phyloP scores from a whole-genome alignment of 495 filamentous ascomycete species.

The Penicillium dipodomyicola region DNA sequence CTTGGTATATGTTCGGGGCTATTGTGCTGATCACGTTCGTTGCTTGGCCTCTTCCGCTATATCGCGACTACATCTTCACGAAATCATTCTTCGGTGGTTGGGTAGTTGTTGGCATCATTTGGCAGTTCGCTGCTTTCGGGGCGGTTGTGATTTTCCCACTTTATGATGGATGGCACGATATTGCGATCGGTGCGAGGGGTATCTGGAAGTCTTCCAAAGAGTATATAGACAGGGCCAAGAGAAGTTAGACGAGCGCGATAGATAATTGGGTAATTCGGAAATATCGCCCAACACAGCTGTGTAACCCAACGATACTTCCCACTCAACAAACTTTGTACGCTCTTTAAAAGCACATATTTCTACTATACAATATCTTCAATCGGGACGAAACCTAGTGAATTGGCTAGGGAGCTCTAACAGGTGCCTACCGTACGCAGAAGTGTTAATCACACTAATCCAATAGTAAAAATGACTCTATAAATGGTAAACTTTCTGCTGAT shows the following conservation, averaged over 20 bases:
- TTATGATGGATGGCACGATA: slow-evolving; percentile 43
- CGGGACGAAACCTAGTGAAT: no score
- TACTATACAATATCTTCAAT: no score
- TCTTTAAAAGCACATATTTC: no score
- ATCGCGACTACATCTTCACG: slow-evolving; percentile 45
- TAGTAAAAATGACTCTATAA: no score
- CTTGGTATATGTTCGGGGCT: slow-evolving; percentile 38
- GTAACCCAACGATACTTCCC: no score
- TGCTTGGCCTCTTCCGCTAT: slow-evolving; percentile 45
- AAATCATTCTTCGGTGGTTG: slow-evolving; percentile 48
- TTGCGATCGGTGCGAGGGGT: slow-evolving; percentile 27
- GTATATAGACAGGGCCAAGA: slow-evolving; percentile 4
- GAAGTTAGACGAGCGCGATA: not conserved
- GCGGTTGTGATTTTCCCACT: slow-evolving; percentile 46
- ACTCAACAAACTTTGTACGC: no score
- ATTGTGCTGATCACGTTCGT: slow-evolving; percentile 42
- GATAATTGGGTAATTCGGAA: not conserved
- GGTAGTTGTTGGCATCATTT: slow-evolving; percentile 46
- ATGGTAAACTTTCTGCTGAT: slow-evolving; percentile 25
- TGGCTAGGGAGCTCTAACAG: no score
- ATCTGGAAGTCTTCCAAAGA: slow-evolving; percentile 23
- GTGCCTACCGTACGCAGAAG: no score
- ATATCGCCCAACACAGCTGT: no score
- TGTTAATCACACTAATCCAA: no score
- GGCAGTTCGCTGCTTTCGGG: slow-evolving; percentile 45